These are phyloP conservation scores for Talaromyces trachyspermus DNA, from an alignment of 495 filamentous ascomycete genomes.

Conservation along the genomic window DNA sequence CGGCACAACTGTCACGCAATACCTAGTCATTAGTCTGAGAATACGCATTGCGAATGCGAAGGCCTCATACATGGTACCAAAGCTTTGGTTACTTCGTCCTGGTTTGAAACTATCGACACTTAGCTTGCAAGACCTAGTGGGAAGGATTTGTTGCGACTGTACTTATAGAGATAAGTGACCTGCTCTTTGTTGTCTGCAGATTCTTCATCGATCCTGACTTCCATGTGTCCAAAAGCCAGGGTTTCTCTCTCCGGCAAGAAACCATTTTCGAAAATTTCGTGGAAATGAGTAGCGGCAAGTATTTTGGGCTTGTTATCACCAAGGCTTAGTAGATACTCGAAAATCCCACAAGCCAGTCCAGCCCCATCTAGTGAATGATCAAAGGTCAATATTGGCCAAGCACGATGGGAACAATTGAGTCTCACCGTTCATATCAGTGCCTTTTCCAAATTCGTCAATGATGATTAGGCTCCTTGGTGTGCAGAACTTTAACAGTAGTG, in stretches of 20 bases:
- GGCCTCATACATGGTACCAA: constrained; percentile 58
- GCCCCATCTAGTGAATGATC: constrained; percentile 57
- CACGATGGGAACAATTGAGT: not conserved
- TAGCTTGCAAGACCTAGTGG: not conserved
- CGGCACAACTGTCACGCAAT: constrained; percentile 53
- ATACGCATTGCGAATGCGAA: no score
- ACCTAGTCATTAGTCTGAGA: no score
- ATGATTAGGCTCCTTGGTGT: constrained; percentile 74
- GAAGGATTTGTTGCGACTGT: constrained; percentile 13
- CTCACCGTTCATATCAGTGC: constrained; percentile 63
- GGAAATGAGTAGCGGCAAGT: constrained; percentile 85
- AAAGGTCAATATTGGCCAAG: not conserved
- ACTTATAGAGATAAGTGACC: constrained; percentile 83
- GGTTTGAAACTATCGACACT: constrained; percentile 34
- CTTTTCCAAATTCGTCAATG: constrained; percentile 96
- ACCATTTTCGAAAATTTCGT: constrained; percentile 79
- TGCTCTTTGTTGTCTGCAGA: constrained; percentile 58
- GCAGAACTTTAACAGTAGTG: constrained; percentile 67
- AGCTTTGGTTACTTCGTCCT: constrained; percentile 73
- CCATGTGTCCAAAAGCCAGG: constrained; percentile 77
- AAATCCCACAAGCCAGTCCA: constrained; percentile 74
- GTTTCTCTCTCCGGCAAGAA: constrained; percentile 52
- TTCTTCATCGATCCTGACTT: constrained; percentile 62
- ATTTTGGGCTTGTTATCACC: constrained; percentile 67
- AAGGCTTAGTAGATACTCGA: constrained; percentile 62